These are phyloP conservation scores for Pythium brachiatum DNA, from an alignment of 352 stramenopile species.

Conservation along the genomic window DNA sequence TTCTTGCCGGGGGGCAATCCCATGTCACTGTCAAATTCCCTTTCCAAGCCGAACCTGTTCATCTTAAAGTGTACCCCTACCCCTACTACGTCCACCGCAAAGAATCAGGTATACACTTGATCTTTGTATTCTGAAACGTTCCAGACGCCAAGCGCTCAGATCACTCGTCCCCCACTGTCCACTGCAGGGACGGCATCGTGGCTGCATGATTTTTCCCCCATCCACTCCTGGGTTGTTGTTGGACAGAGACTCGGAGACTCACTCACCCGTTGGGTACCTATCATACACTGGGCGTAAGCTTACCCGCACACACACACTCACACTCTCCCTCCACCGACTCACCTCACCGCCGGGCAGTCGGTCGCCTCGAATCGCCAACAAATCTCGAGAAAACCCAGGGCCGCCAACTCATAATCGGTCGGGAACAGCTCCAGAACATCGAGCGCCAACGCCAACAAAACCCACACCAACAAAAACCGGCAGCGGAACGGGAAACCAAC, in stretches of 20 bases:
- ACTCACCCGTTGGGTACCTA: constrained; percentile 22
- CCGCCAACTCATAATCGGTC: constrained; percentile 5
- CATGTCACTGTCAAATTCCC: neutral
- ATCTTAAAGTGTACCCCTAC: constrained; percentile 29
- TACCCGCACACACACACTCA: constrained; percentile 9
- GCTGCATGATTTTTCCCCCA: constrained; percentile 21
- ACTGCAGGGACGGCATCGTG: constrained; percentile 14
- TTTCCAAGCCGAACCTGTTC: neutral
- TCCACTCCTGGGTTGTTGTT: neutral
- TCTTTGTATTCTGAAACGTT: constrained; percentile 8
- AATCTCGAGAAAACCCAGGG: constrained; percentile 5
- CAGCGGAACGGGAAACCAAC: neutral
- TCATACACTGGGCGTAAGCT: neutral
- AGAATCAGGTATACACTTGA: constrained; percentile 8
- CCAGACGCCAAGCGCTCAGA: neutral
- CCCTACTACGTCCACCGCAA: constrained; percentile 7
- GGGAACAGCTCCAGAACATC: constrained; percentile 3
- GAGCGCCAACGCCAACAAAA: neutral
- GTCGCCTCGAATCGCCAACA: constrained; percentile 4
- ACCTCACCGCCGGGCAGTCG: too few relatives aligned
- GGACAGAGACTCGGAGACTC: neutral
- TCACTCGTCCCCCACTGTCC: constrained; percentile 17
- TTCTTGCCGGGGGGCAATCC: neutral
- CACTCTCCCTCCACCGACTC: constrained; percentile 20
- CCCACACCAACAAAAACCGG: neutral